A percentile compares a stretch with the other conserved stretches of the same genome.
These are phyloP conservation scores for Zygotorulaspora chibaensis DNA, from an alignment of 805 yeast species.

Conservation along the genomic window DNA sequence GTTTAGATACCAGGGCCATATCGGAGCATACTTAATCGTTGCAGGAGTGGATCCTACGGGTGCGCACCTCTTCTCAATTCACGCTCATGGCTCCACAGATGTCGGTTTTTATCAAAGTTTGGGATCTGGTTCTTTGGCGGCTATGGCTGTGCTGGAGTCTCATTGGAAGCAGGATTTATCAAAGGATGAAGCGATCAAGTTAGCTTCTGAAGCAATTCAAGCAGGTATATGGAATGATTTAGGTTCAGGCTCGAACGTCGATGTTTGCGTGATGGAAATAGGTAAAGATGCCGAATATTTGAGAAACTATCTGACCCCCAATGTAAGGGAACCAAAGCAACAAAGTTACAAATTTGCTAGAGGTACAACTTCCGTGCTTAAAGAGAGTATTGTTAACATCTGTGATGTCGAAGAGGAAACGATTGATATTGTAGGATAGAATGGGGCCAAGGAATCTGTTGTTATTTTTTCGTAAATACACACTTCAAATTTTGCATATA, in stretches of 20 bases:
- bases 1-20: constrained; percentile 94
- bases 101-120: constrained; percentile 88
- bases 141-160: constrained; percentile 94
- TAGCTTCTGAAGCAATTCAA: constrained; percentile 89
- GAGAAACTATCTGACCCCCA: constrained; percentile 89
- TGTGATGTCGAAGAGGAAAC: constrained; percentile 68
- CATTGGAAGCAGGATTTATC: constrained; percentile 76
- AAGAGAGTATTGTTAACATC: constrained; percentile 58
- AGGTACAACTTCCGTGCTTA: constrained; percentile 90
- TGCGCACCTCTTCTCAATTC: constrained; percentile 84
- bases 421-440: constrained; percentile 35
- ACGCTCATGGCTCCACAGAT: constrained; percentile 98
- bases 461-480: not conserved
- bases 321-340: constrained; percentile 76
- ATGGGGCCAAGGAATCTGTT: not conserved
- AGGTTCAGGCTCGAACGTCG: constrained; percentile 98
- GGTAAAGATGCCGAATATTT: constrained; percentile 81
- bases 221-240: constrained; percentile 99
- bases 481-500: not conserved
- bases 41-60: constrained; percentile 98
- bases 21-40: constrained; percentile 96
- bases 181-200: constrained; percentile 84
- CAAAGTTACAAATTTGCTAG: constrained; percentile 79
- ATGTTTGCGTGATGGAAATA: constrained; percentile 91
- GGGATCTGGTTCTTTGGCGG: constrained; percentile 97